Conservation (phyloP, 306 rosid genomes). For the Lagenaria siceraria region DNA sequence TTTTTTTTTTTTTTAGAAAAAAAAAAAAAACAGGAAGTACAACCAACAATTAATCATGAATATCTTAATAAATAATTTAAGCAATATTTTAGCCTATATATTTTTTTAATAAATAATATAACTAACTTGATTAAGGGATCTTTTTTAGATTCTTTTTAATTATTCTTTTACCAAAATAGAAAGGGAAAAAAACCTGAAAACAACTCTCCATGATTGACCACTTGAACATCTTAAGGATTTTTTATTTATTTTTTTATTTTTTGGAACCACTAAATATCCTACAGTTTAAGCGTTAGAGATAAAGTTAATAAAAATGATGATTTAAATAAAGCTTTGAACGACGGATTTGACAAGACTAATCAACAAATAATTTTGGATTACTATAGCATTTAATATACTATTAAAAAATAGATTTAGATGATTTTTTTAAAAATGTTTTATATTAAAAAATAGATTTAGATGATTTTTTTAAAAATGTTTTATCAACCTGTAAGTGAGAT, state of each 20-base stretch:
- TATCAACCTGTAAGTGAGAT: too few species aligned
- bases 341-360: not conserved
- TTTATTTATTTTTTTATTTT: too few species aligned
- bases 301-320: too few species aligned
- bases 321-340: not conserved
- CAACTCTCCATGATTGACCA: not conserved
- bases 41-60: not conserved
- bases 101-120: not conserved
- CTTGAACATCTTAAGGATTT: not conserved
- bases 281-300: too few species aligned
- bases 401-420: too few species aligned
- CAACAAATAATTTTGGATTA: not conserved
- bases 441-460: too few species aligned
- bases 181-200: not conserved
- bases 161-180: not conserved
- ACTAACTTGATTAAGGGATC: not conserved
- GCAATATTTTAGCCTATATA: not conserved
- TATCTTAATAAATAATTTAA: not conserved
- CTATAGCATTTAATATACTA: too few species aligned
- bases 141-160: not conserved
- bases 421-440: too few species aligned
- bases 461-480: too few species aligned
- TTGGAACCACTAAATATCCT: too few species aligned
- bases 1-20: too few species aligned
- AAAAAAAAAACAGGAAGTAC: too few species aligned